Base-by-base conservation (phyloP, 768 basidiomycete genomes). In the Pilatotrama ljubarskyi region DNA sequence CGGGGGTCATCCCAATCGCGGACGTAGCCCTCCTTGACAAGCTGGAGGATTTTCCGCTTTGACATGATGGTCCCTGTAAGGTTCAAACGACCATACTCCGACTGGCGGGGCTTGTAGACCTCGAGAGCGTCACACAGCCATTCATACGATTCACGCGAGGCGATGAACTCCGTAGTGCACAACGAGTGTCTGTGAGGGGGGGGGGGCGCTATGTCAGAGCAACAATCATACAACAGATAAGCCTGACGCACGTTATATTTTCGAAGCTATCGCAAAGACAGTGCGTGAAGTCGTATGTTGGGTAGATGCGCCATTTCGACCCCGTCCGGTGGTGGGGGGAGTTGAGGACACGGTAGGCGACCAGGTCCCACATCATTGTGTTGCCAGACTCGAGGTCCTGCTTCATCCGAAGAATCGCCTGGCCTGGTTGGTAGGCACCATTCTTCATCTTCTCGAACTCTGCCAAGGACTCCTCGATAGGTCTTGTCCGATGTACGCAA, bases 311-410 rank as follows among this genome's bases (percentile, higher is more conserved):
- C 97, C 97, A 99, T 69, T 89, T 91, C 72, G 88, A 86, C 10
- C 86, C 85, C 0, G 97, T 98, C 22, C 97, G 85, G 69, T 98
- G 96, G 74, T 99, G 97, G 29, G 91, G 86, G 1, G 93, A 84
- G 51, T 90, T 84, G 53, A 98, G 81, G 15, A 98, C 93, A 25
- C 97, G 88, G 72, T 98, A 99, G 7, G 96, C 96, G 36, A 97
- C 91, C 55, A 97, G 75, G 76, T 99, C 97, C 97, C 97, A 99
- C 97, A 99, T 98, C 75, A 95, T 94, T 11, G 96, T 96, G 73
- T 98, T 99, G 13, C 90, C 89, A 61, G 93, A 91, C 46, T 84
- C 80, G 25, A 98, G 76, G 71, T 98, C 93, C 76, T 95, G 93
- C 76, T 99, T 99, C 97, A 99, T 98, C 37, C 97, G 86, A 49